These are phyloP conservation scores for Speleostelium caveatum DNA, from an alignment of 78 protist species.

Conservation along the genomic window DNA sequence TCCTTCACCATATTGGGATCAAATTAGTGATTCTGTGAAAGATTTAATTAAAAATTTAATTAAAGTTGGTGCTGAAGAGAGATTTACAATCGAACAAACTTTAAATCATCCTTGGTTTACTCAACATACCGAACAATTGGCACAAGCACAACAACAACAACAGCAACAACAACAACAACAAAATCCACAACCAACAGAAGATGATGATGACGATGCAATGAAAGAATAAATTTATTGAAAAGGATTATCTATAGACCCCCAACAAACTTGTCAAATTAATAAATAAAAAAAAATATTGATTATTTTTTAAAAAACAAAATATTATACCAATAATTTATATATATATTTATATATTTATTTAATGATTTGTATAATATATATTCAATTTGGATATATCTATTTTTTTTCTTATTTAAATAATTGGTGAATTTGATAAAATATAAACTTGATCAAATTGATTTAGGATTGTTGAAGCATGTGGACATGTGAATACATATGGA, in stretches of 20 bases:
- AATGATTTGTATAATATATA: too few relatives aligned
- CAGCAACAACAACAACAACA: neutral
- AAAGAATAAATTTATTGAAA: too few relatives aligned
- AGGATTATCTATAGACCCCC: too few relatives aligned
- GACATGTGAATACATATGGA: constrained; percentile 67
- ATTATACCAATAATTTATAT: too few relatives aligned
- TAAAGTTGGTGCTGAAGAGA: constrained; percentile 39
- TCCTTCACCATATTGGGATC: constrained; percentile 84
- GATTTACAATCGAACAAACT: constrained; percentile 68
- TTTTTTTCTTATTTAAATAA: neutral
- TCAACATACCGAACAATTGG: constrained; percentile 27
- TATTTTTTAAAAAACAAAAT: too few relatives aligned
- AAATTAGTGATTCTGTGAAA: constrained; percentile 49
- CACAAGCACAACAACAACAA: neutral
- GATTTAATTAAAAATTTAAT: constrained; percentile 46
- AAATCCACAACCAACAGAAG: neutral
- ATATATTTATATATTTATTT: too few relatives aligned
- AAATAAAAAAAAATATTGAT: too few relatives aligned
- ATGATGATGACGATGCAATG: neutral
- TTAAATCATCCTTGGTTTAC: constrained; percentile 77
- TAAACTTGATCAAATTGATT: constrained; percentile 45
- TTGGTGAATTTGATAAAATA: constrained; percentile 39
- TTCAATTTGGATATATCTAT: too few relatives aligned
- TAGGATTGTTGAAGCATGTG: constrained; percentile 51
- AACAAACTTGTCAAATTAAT: too few relatives aligned